A percentile compares a stretch with the other conserved stretches of the same genome.
These are phyloP conservation scores for Amphicarpaea edgeworthii DNA, from an alignment of 306 rosid species.

Conservation along the genomic window DNA sequence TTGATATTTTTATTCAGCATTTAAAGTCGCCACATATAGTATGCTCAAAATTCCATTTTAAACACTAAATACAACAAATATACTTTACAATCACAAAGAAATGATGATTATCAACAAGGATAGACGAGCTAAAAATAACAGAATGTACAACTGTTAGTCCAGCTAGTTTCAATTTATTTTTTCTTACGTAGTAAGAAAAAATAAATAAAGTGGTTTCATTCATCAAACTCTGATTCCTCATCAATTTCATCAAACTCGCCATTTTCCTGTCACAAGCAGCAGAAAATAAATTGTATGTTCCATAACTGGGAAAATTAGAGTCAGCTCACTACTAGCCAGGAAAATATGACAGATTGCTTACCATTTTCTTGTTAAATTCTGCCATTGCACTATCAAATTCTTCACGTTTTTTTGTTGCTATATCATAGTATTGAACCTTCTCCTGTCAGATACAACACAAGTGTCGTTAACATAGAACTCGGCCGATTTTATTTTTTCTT, in stretches of 20 bases:
- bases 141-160: constrained; percentile 52
- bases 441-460: constrained; percentile 64
- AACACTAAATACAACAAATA: constrained; percentile 41
- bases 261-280: constrained; percentile 69
- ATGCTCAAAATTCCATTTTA: constrained; percentile 39
- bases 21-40: too few species aligned
- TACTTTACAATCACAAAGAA: constrained; percentile 45
- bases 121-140: constrained; percentile 34
- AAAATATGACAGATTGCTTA: constrained; percentile 45
- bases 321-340: constrained; percentile 22
- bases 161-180: constrained; percentile 35
- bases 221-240: constrained; percentile 66
- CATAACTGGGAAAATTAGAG: constrained; percentile 23
- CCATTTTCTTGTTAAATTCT: constrained; percentile 78
- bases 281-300: constrained; percentile 25
- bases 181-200: constrained; percentile 29
- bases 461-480: constrained; percentile 21
- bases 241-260: constrained; percentile 69
- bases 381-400: constrained; percentile 81
- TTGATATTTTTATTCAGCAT: too few species aligned
- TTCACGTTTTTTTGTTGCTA: constrained; percentile 89
- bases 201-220: constrained; percentile 44
- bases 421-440: constrained; percentile 90
- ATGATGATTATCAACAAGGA: constrained; percentile 43
- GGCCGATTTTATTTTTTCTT: neutral